phyloP scores from a whole-genome alignment of 352 stramenopile species.

The Pythium aristosporum region DNA sequence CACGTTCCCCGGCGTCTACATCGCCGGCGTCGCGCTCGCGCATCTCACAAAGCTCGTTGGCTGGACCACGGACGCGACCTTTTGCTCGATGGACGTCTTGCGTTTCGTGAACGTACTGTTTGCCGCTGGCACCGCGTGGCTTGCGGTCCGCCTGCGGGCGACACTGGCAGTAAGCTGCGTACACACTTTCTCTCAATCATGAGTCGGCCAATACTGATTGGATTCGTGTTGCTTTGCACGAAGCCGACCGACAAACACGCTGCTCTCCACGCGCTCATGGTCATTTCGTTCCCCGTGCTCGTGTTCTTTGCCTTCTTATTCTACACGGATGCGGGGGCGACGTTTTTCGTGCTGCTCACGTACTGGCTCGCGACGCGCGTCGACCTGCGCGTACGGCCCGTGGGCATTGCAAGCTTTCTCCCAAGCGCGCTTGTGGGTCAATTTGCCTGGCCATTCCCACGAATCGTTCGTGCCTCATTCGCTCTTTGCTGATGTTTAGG shows the following conservation, averaged over 20 bases:
- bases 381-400: constrained; percentile 39
- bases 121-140: constrained; percentile 45
- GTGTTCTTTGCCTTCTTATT: constrained; percentile 91
- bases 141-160: constrained; percentile 51
- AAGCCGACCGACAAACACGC: constrained; percentile 45
- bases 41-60: constrained; percentile 22
- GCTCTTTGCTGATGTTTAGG: constrained; percentile 34
- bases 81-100: constrained; percentile 64
- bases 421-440: constrained; percentile 56
- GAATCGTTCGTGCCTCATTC: neutral
- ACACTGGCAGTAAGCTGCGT: constrained; percentile 30
- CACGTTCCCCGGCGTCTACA: constrained; percentile 89
- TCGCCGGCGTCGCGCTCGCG: constrained; percentile 50
- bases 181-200: neutral
- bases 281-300: constrained; percentile 76
- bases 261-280: constrained; percentile 62
- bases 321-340: constrained; percentile 87
- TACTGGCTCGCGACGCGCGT: constrained; percentile 58
- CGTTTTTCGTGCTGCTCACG: constrained; percentile 89
- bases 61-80: constrained; percentile 13
- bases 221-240: neutral
- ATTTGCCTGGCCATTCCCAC: neutral
- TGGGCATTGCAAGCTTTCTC: constrained; percentile 40
- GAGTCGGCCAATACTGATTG: neutral
- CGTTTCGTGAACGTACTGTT: constrained; percentile 85